Conservation (phyloP, 208 protist genomes). For the Leishmania martiniquensis region DNA sequence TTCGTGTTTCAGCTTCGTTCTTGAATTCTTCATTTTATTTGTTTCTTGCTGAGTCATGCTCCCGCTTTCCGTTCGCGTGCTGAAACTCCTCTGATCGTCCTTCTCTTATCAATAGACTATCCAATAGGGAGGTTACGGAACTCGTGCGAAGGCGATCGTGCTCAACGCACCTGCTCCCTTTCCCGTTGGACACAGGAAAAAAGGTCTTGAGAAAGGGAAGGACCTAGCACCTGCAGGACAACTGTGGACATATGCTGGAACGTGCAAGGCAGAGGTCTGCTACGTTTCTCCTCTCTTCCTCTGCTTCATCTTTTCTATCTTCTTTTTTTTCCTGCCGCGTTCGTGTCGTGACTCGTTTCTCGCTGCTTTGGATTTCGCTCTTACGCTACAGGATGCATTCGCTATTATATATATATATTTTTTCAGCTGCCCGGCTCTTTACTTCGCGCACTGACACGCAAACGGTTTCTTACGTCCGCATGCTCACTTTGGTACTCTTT, state of each 20-base stretch:
- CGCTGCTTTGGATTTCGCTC: conserved; percentile 3
- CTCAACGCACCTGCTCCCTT: neutral
- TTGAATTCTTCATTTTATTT: conserved; percentile 3
- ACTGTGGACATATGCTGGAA: neutral
- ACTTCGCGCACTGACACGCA: neutral
- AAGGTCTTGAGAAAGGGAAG: neutral
- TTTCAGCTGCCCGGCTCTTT: neutral
- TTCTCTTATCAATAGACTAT: neutral
- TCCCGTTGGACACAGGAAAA: neutral
- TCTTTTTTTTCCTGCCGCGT: neutral
- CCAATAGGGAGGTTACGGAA: neutral
- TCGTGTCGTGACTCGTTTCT: conserved; percentile 10
- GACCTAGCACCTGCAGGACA: neutral
- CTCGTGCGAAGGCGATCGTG: neutral
- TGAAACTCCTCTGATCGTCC: neutral
- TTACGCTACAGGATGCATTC: neutral
- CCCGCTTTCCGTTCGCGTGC: neutral
- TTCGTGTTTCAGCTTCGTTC: neutral
- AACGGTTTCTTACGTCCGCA: neutral
- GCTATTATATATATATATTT: neutral
- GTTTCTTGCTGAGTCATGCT: neutral
- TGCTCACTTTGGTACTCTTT: neutral
- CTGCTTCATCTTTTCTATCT: conserved; percentile 9
- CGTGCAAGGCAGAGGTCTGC: neutral
- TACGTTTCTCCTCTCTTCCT: conserved; percentile 2